phyloP scores from a whole-genome alignment of 306 rosid species.

The Oxytropis ochrocephala region DNA sequence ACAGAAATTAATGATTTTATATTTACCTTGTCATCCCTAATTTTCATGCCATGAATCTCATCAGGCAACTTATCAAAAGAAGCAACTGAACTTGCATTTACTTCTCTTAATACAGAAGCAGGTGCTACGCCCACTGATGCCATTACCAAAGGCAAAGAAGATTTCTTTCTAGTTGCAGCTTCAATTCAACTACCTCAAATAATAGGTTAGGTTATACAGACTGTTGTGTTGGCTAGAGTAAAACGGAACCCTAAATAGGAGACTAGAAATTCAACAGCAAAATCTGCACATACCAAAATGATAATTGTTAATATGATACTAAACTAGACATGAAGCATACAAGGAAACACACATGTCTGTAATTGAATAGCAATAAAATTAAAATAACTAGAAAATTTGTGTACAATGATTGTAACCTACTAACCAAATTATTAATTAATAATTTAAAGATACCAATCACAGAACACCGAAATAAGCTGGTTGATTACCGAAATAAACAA shows the following conservation, averaged over 20 bases:
- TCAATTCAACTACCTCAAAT: conserved; percentile 18
- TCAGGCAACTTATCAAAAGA: conserved; percentile 57
- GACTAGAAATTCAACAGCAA: conserved; percentile 8
- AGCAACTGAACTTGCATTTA: conserved; percentile 27
- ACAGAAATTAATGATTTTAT: background rate
- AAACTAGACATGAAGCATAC: background rate
- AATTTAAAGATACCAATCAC: background rate
- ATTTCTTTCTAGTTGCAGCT: background rate
- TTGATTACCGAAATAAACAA: background rate
- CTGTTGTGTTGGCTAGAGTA: background rate
- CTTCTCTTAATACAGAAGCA: conserved; percentile 44
- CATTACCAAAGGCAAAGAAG: conserved; percentile 34
- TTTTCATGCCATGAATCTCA: conserved; percentile 75
- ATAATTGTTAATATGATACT: background rate
- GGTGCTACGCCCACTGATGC: conserved; percentile 51
- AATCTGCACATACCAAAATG: conserved; percentile 3
- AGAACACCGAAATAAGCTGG: background rate
- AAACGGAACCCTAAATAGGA: background rate
- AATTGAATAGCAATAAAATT: background rate
- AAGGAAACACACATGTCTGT: background rate
- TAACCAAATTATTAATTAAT: background rate
- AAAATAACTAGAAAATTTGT: background rate
- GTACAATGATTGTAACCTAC: background rate
- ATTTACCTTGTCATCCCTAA: conserved; percentile 70
- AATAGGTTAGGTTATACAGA: background rate